phyloP scores from a whole-genome alignment of 495 filamentous ascomycete genomes.

The Aspergillus kassunensis region DNA sequence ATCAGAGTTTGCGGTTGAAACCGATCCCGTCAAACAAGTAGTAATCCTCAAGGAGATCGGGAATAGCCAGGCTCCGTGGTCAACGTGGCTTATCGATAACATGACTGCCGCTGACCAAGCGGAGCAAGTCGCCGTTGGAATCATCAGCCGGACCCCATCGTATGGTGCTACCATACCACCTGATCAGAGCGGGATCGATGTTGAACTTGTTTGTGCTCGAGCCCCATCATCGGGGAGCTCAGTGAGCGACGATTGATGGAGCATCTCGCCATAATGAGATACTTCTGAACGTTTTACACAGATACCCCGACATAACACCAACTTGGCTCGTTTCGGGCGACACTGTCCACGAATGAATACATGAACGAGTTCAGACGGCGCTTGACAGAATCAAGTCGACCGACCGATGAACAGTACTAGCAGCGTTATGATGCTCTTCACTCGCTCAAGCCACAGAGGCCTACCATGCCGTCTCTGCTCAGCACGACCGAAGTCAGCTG shows the following conservation, averaged over 20 bases:
- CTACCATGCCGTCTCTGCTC: not conserved
- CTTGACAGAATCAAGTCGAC: not conserved
- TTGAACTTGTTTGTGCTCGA: slow-evolving; percentile 39
- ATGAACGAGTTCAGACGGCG: not conserved
- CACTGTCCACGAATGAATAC: not conserved
- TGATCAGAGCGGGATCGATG: slow-evolving; percentile 31
- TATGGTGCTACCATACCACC: slow-evolving; percentile 25
- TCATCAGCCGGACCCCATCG: slow-evolving; percentile 36
- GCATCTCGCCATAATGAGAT: not conserved
- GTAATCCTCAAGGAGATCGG: slow-evolving; percentile 30
- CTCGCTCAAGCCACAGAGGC: slow-evolving; percentile 1
- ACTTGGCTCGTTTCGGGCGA: not conserved
- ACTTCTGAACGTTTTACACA: not conserved
- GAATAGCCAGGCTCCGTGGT: slow-evolving; percentile 31
- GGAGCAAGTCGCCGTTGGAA: slow-evolving; percentile 39
- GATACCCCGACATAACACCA: not conserved
- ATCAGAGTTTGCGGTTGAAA: slow-evolving; percentile 36
- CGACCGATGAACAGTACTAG: not conserved
- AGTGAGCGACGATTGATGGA: slow-evolving; percentile 5
- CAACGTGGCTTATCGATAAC: slow-evolving; percentile 37
- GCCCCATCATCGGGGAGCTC: slow-evolving; percentile 24
- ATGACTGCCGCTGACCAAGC: slow-evolving; percentile 36
- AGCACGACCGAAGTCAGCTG: not conserved
- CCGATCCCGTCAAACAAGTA: slow-evolving; percentile 21
- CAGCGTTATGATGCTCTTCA: not conserved